Conservation (phyloP, 2,329 filamentous ascomycete species). For the Amylocarpus encephaloides region DNA sequence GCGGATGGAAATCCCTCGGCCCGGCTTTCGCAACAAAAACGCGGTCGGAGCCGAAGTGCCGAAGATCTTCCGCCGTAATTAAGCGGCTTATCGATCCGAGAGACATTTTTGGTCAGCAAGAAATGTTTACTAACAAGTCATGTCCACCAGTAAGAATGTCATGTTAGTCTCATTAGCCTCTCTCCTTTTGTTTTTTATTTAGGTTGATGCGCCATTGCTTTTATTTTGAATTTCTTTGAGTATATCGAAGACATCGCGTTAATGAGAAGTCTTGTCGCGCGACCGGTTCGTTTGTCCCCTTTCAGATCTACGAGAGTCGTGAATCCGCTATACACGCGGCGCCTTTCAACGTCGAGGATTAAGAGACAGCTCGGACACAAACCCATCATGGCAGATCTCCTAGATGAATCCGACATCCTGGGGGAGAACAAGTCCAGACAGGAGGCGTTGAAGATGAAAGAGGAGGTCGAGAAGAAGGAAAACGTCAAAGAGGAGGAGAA, state of each 20-base stretch:
- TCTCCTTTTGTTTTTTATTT: neutral
- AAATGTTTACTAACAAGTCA: neutral
- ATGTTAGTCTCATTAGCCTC: neutral
- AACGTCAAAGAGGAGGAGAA: conserved; percentile 18
- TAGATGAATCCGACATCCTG: neutral
- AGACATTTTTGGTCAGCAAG: conserved; percentile 2
- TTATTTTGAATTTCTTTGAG: too few species aligned
- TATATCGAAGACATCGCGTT: neutral
- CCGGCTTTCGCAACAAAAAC: neutral
- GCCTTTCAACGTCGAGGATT: neutral
- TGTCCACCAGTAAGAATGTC: neutral
- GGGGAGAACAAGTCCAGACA: conserved; percentile 4
- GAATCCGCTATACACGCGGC: neutral
- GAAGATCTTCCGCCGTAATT: too few species aligned
- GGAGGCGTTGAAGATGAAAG: conserved; percentile 2
- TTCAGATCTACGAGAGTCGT: neutral
- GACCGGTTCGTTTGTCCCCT: too few species aligned
- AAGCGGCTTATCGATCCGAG: neutral
- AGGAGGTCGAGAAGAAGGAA: neutral
- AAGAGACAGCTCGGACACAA: neutral
- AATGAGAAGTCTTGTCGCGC: neutral
- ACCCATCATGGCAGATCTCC: conserved; percentile 1
- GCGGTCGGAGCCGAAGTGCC: neutral
- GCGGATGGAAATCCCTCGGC: too few species aligned
- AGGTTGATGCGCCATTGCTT: neutral